These are phyloP conservation scores for Prunus persica DNA, from an alignment of 306 rosid genomes.

Conservation along the genomic window Prunus_persica_NCBIv2 NC_034015.1:14753001-14753500, in stretches of 20 bases:
- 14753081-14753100: conserved; percentile 35
- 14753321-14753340: conserved; percentile 55
- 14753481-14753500: conserved; percentile 39
- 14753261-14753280: conserved; percentile 39
- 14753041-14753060: conserved; percentile 37
- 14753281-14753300: conserved; percentile 23
- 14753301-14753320: conserved; percentile 30
- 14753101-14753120: conserved; percentile 31
- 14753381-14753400: conserved; percentile 33
- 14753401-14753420: conserved; percentile 55
- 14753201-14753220: conserved; percentile 43
- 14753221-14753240: conserved; percentile 45
- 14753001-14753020: conserved; percentile 29
- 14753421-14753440: conserved; percentile 47
- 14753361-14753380: conserved; percentile 37
- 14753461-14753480: conserved; percentile 36
- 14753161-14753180: conserved; percentile 37
- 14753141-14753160: conserved; percentile 37
- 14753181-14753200: conserved; percentile 33
- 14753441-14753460: conserved; percentile 37
- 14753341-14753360: conserved; percentile 39
- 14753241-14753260: conserved; percentile 47
- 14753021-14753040: conserved; percentile 30
- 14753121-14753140: conserved; percentile 45
- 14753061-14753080: conserved; percentile 32